A percentile compares a stretch with the other conserved stretches of the same genome.
Evolutionary conservation across 768 basidiomycete genomes (phyloP).

Genomic region (Fibroporia radiculosa): DNA sequence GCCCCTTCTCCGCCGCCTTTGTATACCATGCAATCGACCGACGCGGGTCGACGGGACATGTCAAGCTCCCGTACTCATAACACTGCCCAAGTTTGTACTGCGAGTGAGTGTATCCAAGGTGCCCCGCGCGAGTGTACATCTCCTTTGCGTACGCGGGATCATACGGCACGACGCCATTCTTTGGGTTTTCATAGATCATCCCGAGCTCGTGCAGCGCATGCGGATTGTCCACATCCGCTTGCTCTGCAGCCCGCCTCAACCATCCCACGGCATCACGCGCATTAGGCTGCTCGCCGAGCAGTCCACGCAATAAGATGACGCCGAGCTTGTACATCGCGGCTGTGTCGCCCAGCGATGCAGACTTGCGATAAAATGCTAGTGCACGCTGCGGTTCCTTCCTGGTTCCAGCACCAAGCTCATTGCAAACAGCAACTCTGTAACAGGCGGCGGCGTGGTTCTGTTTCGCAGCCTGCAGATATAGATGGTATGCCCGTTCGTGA

Average conservation of each 20-base stretch:
- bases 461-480: slow-evolving; percentile 95
- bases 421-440: slow-evolving; percentile 97
- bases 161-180: slow-evolving; percentile 59
- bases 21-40: slow-evolving; percentile 99
- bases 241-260: slow-evolving; percentile 90
- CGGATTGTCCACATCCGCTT: slow-evolving; percentile 97
- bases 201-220: slow-evolving; percentile 97
- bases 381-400: slow-evolving; percentile 82
- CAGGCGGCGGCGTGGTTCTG: slow-evolving; percentile 93
- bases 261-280: slow-evolving; percentile 89
- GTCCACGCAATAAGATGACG: slow-evolving; percentile 88
- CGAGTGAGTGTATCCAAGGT: slow-evolving; percentile 87
- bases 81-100: slow-evolving; percentile 96
- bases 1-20: slow-evolving; percentile 94
- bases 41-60: slow-evolving; percentile 88
- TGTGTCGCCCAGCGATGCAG: slow-evolving; percentile 92
- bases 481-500: slow-evolving; percentile 94
- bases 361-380: slow-evolving; percentile 93
- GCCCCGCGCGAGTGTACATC: slow-evolving; percentile 84
- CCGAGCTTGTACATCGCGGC: slow-evolving; percentile 99
- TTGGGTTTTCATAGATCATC: slow-evolving; percentile 67
- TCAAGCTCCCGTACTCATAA: slow-evolving; percentile 85
- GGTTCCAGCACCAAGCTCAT: slow-evolving; percentile 97
- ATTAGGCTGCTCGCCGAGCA: slow-evolving; percentile 76
- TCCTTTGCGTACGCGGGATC: slow-evolving; percentile 81